A percentile compares a stretch with the other conserved stretches of the same genome.
These are phyloP conservation scores for Geoglossum glabrum DNA, from an alignment of 495 filamentous ascomycete genomes.

Conservation along the genomic window DNA sequence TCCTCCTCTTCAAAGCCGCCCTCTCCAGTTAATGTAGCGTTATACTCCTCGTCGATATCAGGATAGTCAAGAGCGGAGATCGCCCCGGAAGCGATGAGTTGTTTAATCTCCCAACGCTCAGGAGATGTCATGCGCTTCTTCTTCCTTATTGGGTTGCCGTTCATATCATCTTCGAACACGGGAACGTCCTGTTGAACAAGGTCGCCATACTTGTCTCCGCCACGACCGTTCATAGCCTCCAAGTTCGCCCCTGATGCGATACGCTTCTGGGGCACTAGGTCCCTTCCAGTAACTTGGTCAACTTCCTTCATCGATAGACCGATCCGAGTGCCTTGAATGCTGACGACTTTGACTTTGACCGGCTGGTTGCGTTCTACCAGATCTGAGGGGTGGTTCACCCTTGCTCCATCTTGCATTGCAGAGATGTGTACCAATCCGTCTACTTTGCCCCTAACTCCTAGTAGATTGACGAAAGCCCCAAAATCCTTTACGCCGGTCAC, in stretches of 20 bases:
- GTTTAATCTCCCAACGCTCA: constrained; percentile 92
- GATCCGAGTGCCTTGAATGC: constrained; percentile 59
- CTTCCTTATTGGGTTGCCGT: constrained; percentile 32
- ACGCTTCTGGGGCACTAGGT: constrained; percentile 60
- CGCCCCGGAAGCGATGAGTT: constrained; percentile 85
- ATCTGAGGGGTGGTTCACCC: constrained; percentile 84
- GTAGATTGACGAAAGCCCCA: constrained; percentile 85
- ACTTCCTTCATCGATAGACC: constrained; percentile 95
- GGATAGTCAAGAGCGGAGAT: constrained; percentile 83
- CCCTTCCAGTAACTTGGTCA: constrained; percentile 73
- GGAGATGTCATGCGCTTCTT: constrained; percentile 91
- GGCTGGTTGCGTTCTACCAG: constrained; percentile 59
- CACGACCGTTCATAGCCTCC: constrained; percentile 47
- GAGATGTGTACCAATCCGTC: constrained; percentile 95
- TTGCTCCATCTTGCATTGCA: constrained; percentile 66
- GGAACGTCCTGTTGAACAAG: constrained; percentile 33
- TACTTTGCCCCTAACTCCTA: constrained; percentile 67
- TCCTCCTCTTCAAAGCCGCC: constrained; percentile 87
- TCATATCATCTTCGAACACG: constrained; percentile 39
- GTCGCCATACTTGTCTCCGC: constrained; percentile 35
- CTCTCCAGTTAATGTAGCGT: constrained; percentile 67
- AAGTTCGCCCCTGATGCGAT: constrained; percentile 86
- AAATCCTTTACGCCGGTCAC: constrained; percentile 90
- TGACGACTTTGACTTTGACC: constrained; percentile 85
- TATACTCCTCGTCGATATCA: constrained; percentile 85